A percentile compares a stretch with the other conserved stretches of the same genome.
phyloP scores from a whole-genome alignment of 805 yeast genomes.

The Candida glaebosa region DNA sequence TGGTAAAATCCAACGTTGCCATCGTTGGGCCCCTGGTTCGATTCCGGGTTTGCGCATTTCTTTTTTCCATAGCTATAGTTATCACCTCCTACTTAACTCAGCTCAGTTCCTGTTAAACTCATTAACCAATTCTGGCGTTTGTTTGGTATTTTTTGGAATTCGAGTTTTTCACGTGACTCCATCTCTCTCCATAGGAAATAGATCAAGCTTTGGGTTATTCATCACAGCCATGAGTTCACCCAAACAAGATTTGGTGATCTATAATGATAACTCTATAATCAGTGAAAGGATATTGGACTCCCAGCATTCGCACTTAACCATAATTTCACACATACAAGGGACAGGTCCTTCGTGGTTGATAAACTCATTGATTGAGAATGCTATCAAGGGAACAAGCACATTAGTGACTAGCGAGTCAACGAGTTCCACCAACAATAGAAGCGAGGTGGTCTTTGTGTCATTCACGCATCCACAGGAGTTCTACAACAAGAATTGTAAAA shows the following conservation, averaged over 20 bases:
- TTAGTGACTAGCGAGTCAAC: slow-evolving; percentile 31
- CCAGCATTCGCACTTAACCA: slow-evolving; percentile 17
- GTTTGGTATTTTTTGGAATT: not conserved
- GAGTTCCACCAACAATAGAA: slow-evolving; percentile 16
- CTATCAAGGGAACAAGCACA: slow-evolving; percentile 44
- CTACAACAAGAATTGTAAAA: slow-evolving; percentile 31
- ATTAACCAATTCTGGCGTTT: not conserved
- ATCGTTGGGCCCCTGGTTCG: slow-evolving; percentile 15
- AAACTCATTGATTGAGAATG: slow-evolving; percentile 51
- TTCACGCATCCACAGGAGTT: slow-evolving; percentile 31
- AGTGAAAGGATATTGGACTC: slow-evolving; percentile 20
- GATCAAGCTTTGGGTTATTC: not conserved
- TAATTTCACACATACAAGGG: slow-evolving; percentile 38
- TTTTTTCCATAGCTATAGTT: not conserved
- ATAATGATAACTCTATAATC: slow-evolving; percentile 47
- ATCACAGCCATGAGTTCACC: slow-evolving; percentile 24
- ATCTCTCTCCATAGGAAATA: not conserved
- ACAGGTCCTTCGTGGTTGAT: slow-evolving; percentile 66
- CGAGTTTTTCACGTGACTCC: not conserved
- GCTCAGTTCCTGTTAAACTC: not conserved
- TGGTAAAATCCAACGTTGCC: slow-evolving; percentile 14
- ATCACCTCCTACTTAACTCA: not conserved
- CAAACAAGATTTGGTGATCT: slow-evolving; percentile 57
- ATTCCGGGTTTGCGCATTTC: slow-evolving; percentile 11
- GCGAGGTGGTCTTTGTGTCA: slow-evolving; percentile 33